These are phyloP conservation scores for Panaeolus papilionaceus DNA, from an alignment of 768 basidiomycete genomes.

Conservation along the genomic window DNA sequence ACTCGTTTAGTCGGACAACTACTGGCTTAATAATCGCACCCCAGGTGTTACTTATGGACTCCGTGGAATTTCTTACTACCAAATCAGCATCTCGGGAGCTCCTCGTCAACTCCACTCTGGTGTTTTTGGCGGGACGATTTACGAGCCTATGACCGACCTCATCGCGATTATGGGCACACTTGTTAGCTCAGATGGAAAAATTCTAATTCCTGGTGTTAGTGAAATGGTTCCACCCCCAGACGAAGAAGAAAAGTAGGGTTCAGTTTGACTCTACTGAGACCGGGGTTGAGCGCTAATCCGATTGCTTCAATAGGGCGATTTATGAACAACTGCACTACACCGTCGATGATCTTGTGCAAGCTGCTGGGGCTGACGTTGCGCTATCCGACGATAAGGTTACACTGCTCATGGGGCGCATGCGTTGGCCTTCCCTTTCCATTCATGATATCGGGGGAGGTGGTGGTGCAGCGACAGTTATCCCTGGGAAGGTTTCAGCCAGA, in stretches of 20 bases:
- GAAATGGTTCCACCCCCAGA: conserved; percentile 1
- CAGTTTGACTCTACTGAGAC: not conserved
- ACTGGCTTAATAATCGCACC: conserved; percentile 16
- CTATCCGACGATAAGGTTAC: conserved; percentile 12
- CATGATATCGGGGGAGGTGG: conserved; percentile 17
- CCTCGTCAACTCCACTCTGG: conserved; percentile 16
- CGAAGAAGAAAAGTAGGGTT: not conserved
- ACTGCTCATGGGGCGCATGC: conserved; percentile 19
- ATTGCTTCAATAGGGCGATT: not conserved
- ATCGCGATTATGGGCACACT: conserved; percentile 12
- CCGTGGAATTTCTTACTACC: conserved; percentile 17
- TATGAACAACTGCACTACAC: conserved; percentile 12
- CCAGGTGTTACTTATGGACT: conserved; percentile 18
- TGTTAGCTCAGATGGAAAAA: conserved; percentile 13
- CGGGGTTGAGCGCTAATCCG: not conserved
- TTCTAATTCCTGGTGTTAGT: conserved; percentile 17
- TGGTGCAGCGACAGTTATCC: conserved; percentile 12
- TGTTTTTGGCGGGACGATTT: conserved; percentile 13
- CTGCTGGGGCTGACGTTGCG: conserved; percentile 4
- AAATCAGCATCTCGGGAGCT: conserved; percentile 11
- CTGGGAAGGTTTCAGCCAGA: conserved; percentile 9
- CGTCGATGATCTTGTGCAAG: conserved; percentile 7
- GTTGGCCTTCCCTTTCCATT: conserved; percentile 15
- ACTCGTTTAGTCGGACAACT: conserved; percentile 14
- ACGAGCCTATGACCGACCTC: conserved; percentile 13